Base-by-base conservation (phyloP, 352 stramenopile genomes). In the Phytophthora crassamura region DNA sequence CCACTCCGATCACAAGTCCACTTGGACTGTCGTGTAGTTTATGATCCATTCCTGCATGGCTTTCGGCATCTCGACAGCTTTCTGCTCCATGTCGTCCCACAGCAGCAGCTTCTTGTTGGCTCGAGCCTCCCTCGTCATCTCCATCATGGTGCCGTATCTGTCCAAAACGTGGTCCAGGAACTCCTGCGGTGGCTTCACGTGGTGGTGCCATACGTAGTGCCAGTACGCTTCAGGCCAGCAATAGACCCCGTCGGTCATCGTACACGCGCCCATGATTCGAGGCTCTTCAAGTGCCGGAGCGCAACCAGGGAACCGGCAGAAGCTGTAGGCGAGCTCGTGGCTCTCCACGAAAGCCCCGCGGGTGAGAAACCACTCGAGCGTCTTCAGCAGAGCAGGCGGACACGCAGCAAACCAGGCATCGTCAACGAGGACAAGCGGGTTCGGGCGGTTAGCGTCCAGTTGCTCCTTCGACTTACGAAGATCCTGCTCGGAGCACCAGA, bases 271-370 rank as follows among this genome's bases (percentile, higher is more conserved):
- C 75, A 94, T 85, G 28, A 76, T 41, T 25, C 69, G 73, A n/a
- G 80, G 77, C 9, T 81, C 51, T 12, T 77, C 33, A 20, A 58
- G 39, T 8, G 81, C 75, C 34, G 67, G 36, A 12, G 39, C 34
- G 63, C 86, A 94, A 40, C 77, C 61, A 7, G 58, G 34, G 60
- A 94, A 91, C 12, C 86, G 82, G 52, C 86, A 94, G 45, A 81
- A 90, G 67, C 84, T 93, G 78, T 92, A 94, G 12, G 78, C 86
- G 46, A 93, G 74, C 54, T 94, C 86, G 34, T 94, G 80, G 47
- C 80, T 90, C 57, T 94, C 86, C 10, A 94, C 74, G 56, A 84
- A 87, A 43, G 72, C 80, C 25, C 69, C 68, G 20, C 53, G 54
- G n/a, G 72, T 77, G 22, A 94, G 69, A 33, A 85, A 94, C 78